Evolutionary conservation across 495 filamentous ascomycete species (phyloP).

Genomic region (Penicillium psychrofluorescens): DNA sequence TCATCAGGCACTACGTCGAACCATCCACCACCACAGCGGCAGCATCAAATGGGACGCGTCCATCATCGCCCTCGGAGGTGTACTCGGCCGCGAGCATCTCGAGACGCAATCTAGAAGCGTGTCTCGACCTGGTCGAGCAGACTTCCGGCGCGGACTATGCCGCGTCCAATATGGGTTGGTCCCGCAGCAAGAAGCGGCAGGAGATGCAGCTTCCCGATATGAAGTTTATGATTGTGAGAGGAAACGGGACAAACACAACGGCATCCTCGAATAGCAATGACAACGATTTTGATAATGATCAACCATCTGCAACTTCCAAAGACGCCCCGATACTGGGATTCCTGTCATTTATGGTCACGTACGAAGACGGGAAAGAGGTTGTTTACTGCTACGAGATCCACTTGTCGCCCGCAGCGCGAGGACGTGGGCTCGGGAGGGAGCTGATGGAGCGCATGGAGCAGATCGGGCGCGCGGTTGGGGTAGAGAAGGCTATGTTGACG

Average conservation of each 20-base stretch:
- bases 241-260: background rate
- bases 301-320: background rate
- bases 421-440: slow-evolving; percentile 31
- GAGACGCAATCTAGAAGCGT: slow-evolving; percentile 49
- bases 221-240: slow-evolving; percentile 56
- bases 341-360: slow-evolving; percentile 74
- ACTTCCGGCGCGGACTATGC: slow-evolving; percentile 64
- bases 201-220: slow-evolving; percentile 73
- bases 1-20: slow-evolving; percentile 22
- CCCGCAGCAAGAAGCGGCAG: slow-evolving; percentile 53
- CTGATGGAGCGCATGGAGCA: slow-evolving; percentile 37
- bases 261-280: background rate
- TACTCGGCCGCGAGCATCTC: slow-evolving; percentile 40
- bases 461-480: slow-evolving; percentile 32
- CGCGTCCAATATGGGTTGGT: slow-evolving; percentile 60
- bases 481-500: slow-evolving; percentile 79
- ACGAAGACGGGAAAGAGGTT: slow-evolving; percentile 67
- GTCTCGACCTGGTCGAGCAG: slow-evolving; percentile 63
- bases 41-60: background rate
- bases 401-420: slow-evolving; percentile 46
- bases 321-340: slow-evolving; percentile 48
- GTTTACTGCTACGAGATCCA: slow-evolving; percentile 90
- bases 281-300: background rate
- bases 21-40: background rate
- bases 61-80: slow-evolving; percentile 22